Percentiles rank a stretch among this genome's conserved stretches.
Evolutionary conservation across 768 basidiomycete genomes (phyloP).

Genomic region (Lactifluus subvellereus): DNA sequence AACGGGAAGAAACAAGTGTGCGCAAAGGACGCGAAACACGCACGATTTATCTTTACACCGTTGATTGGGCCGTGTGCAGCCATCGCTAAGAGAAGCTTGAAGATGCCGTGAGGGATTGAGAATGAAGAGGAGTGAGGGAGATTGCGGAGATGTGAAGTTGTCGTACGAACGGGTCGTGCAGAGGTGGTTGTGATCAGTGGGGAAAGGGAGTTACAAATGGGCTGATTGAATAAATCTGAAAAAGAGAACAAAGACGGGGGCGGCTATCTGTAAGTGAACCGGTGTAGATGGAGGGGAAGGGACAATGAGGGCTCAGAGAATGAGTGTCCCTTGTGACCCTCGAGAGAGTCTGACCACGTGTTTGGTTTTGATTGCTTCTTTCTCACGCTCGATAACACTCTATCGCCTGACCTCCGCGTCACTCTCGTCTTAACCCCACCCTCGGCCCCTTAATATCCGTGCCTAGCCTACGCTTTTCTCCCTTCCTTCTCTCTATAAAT

Average conservation of each 20-base stretch:
- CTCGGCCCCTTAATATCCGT: constrained; percentile 16
- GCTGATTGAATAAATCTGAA: constrained; percentile 4
- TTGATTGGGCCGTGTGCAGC: constrained; percentile 73
- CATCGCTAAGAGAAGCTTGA: constrained; percentile 35
- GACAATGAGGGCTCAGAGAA: constrained; percentile 16
- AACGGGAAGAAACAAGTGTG: constrained; percentile 17
- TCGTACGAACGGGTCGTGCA: constrained; percentile 7
- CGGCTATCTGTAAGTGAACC: constrained; percentile 11
- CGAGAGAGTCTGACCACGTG: constrained; percentile 18
- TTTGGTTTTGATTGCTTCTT: constrained; percentile 24
- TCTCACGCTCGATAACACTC: constrained; percentile 11
- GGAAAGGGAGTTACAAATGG: not conserved
- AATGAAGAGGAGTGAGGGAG: not conserved
- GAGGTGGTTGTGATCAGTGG: constrained; percentile 8
- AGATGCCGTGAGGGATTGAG: not conserved
- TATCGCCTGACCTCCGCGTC: constrained; percentile 17
- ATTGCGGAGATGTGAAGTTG: constrained; percentile 17
- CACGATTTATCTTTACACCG: constrained; percentile 77
- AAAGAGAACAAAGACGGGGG: constrained; percentile 4
- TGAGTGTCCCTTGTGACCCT: constrained; percentile 21
- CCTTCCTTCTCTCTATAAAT: not conserved
- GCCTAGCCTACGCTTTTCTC: not conserved
- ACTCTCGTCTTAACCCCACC: constrained; percentile 12
- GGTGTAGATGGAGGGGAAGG: constrained; percentile 10
- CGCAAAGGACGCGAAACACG: constrained; percentile 33